Percentiles rank a stretch among this genome's conserved stretches.
Evolutionary conservation across 352 stramenopile genomes (phyloP).

Genomic region (Globisporangium parvum): DNA sequence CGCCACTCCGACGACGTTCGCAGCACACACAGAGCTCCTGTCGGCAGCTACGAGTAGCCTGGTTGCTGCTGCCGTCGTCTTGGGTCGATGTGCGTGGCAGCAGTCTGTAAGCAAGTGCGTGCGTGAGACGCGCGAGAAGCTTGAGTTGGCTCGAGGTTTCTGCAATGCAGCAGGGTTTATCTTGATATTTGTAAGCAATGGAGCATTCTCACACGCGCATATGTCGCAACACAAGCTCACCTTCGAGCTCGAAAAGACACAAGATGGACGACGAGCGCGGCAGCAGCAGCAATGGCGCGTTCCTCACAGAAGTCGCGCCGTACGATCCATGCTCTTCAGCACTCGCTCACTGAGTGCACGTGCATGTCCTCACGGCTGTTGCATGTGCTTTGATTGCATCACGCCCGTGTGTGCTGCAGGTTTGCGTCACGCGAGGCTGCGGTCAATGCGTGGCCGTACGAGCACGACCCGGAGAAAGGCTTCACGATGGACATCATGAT

Average conservation of each 20-base stretch:
- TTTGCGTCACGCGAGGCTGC: background rate
- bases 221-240: too few relatives aligned
- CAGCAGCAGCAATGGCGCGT: background rate
- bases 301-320: constrained; percentile 18
- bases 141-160: too few relatives aligned
- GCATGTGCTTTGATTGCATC: too few relatives aligned
- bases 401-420: background rate
- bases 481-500: constrained; percentile 92
- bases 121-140: too few relatives aligned
- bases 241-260: background rate
- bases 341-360: background rate
- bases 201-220: background rate
- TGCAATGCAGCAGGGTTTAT: too few relatives aligned
- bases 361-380: background rate
- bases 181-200: too few relatives aligned
- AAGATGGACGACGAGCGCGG: background rate
- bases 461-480: constrained; percentile 71
- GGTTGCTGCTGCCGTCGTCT: too few relatives aligned
- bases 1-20: too few relatives aligned
- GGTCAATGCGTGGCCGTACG: constrained; percentile 34
- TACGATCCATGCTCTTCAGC: background rate
- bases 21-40: too few relatives aligned
- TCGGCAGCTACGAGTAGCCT: too few relatives aligned
- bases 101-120: too few relatives aligned
- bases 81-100: too few relatives aligned